These are phyloP conservation scores for Daldinia eschscholtzii DNA, from an alignment of 2,329 filamentous ascomycete genomes.

Conservation along the genomic window DNA sequence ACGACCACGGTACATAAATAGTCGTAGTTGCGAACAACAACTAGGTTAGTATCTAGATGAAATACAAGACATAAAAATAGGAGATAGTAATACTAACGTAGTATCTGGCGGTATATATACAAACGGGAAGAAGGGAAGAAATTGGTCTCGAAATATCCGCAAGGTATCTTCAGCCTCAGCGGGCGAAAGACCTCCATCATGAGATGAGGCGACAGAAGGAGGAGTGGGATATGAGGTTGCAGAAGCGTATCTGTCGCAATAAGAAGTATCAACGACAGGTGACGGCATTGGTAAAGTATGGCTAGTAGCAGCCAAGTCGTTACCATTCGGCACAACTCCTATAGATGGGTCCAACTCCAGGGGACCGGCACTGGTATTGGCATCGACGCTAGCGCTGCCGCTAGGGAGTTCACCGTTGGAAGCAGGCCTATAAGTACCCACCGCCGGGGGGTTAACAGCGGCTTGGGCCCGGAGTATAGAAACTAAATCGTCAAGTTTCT, in stretches of 20 bases:
- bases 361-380: constrained; percentile 17
- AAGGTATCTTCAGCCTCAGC: constrained; percentile 48
- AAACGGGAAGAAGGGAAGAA: constrained; percentile 49
- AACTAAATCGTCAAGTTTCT: constrained; percentile 51
- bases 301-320: constrained; percentile 11
- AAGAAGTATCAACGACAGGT: constrained; percentile 18
- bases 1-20: constrained; percentile 12
- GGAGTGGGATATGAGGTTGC: constrained; percentile 41
- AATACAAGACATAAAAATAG: not conserved
- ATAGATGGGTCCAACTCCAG: constrained; percentile 29
- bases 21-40: not conserved
- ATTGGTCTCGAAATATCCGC: constrained; percentile 44
- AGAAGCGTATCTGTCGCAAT: constrained; percentile 34
- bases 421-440: constrained; percentile 11
- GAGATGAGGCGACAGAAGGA: constrained; percentile 33
- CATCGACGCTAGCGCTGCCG: constrained; percentile 12
- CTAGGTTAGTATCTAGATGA: not conserved
- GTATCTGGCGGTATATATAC: constrained; percentile 47
- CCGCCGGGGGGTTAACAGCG: constrained; percentile 26
- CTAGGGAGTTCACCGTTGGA: constrained; percentile 21
- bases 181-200: constrained; percentile 37
- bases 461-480: constrained; percentile 49
- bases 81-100: constrained; percentile 31
- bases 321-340: constrained; percentile 10
- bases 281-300: constrained; percentile 26